Conservation (phyloP, 148 eudicot species). For the Cornus florida region DNA sequence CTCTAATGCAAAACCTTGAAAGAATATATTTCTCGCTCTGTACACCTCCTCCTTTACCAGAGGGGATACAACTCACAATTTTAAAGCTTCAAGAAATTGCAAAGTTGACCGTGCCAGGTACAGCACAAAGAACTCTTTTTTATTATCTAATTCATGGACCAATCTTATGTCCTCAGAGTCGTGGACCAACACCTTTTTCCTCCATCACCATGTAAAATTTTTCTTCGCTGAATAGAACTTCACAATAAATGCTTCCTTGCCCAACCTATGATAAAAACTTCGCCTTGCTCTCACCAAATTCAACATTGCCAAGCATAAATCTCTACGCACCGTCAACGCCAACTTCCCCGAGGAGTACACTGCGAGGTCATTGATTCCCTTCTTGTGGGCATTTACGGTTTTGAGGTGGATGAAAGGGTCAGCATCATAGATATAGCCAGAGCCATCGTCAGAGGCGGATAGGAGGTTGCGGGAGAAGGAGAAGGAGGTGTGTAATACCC, state of each 20-base stretch:
- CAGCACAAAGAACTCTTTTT: conserved; percentile 75
- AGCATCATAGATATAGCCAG: conserved; percentile 60
- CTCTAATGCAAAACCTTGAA: too few relatives aligned
- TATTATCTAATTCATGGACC: conserved; percentile 40
- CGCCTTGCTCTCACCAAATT: conserved; percentile 82
- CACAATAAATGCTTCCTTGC: conserved; percentile 64
- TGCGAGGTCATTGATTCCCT: conserved; percentile 49
- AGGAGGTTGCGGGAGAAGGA: conserved; percentile 69
- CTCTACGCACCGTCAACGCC: conserved; percentile 66
- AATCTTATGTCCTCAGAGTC: conserved; percentile 71
- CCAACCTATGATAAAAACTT: conserved; percentile 65
- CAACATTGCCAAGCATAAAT: conserved; percentile 71
- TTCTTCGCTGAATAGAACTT: conserved; percentile 50
- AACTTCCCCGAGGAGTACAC: conserved; percentile 75
- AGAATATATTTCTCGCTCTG: too few relatives aligned
- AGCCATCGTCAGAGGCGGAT: conserved; percentile 58
- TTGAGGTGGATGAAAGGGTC: conserved; percentile 76
- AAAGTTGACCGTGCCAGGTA: conserved; percentile 61
- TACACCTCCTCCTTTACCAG: too few relatives aligned
- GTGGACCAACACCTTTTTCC: conserved; percentile 64
- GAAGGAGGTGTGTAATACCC: too few relatives aligned
- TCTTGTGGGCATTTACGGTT: conserved; percentile 50
- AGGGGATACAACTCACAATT: too few relatives aligned
- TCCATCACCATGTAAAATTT: conserved; percentile 68
- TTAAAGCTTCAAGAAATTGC: too few relatives aligned